A percentile compares a stretch with the other conserved stretches of the same genome.
Conservation (phyloP, 140 eudicot species). For the Anethum foeniculum region DNA sequence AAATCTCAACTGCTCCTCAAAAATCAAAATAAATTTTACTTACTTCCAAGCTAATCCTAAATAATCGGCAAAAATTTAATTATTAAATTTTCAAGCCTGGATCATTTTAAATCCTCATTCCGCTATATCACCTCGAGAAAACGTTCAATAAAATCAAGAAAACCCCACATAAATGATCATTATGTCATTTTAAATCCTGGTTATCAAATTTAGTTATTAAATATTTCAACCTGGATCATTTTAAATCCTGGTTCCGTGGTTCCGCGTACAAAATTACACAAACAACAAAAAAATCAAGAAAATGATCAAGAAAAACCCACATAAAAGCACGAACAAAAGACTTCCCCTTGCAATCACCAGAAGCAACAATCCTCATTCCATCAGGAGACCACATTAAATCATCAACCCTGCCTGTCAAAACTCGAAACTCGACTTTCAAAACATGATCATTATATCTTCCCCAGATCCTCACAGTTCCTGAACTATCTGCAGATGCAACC, state of each 20-base stretch:
- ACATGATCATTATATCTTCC: slow-evolving; percentile 83
- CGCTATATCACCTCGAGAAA: not conserved
- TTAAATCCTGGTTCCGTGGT: not conserved
- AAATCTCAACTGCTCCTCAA: too few relatives aligned
- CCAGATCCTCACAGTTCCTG: slow-evolving; percentile 90
- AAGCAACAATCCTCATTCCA: slow-evolving; percentile 84
- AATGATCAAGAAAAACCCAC: slow-evolving; percentile 33
- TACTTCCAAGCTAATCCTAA: too few relatives aligned
- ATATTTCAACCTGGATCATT: too few relatives aligned
- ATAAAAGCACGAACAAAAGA: slow-evolving; percentile 80
- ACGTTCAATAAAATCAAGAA: not conserved
- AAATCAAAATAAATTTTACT: too few relatives aligned
- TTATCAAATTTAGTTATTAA: not conserved
- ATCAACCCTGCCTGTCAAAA: slow-evolving; percentile 87
- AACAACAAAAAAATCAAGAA: not conserved
- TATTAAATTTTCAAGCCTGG: not conserved
- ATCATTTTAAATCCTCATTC: too few relatives aligned
- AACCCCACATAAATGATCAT: slow-evolving; percentile 35
- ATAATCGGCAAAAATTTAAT: too few relatives aligned
- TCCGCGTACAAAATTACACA: too few relatives aligned
- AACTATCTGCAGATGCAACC: slow-evolving; percentile 93
- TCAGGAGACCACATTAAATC: slow-evolving; percentile 92
- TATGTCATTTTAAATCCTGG: too few relatives aligned
- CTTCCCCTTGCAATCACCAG: slow-evolving; percentile 93
- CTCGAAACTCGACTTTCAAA: slow-evolving; percentile 79